These are phyloP conservation scores for Peterozyma xylosa DNA, from an alignment of 805 yeast species.

Conservation along the genomic window DNA sequence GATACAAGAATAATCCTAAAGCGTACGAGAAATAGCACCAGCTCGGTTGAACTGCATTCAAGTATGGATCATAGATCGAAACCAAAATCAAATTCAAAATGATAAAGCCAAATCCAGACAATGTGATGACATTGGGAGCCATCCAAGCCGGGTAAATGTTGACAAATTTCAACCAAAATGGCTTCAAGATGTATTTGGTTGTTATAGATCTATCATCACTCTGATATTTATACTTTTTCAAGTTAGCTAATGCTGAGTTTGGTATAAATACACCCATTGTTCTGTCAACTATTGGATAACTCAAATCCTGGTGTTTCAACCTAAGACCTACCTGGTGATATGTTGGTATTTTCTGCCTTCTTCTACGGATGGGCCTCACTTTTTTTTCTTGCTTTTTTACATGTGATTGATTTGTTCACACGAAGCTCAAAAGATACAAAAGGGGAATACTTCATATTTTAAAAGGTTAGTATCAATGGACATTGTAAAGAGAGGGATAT, in stretches of 20 bases:
- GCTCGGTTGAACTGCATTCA: slow-evolving; percentile 50
- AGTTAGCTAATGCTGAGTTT: slow-evolving; percentile 37
- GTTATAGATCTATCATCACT: slow-evolving; percentile 77
- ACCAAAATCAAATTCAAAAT: slow-evolving; percentile 55
- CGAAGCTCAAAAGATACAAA: neutral
- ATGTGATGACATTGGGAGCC: slow-evolving; percentile 91
- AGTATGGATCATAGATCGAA: slow-evolving; percentile 65
- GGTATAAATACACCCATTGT: slow-evolving; percentile 65
- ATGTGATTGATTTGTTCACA: neutral
- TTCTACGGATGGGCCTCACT: neutral
- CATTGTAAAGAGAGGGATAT: too few relatives aligned
- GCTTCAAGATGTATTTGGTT: slow-evolving; percentile 69
- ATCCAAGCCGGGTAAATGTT: slow-evolving; percentile 71
- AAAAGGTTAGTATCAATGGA: too few relatives aligned
- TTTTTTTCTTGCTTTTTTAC: neutral
- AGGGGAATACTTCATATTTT: neutral
- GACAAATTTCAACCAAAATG: slow-evolving; percentile 75
- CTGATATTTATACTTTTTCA: slow-evolving; percentile 53
- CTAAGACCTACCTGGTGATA: neutral
- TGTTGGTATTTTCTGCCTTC: neutral
- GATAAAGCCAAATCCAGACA: slow-evolving; percentile 71
- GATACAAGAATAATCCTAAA: slow-evolving; percentile 79
- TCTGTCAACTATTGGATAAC: neutral
- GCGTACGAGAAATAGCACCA: slow-evolving; percentile 80
- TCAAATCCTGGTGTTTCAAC: neutral